A percentile compares a stretch with the other conserved stretches of the same genome.
Conservation (phyloP, 2,329 filamentous ascomycete genomes). For the Neopestalotiopsis sp. region DNA sequence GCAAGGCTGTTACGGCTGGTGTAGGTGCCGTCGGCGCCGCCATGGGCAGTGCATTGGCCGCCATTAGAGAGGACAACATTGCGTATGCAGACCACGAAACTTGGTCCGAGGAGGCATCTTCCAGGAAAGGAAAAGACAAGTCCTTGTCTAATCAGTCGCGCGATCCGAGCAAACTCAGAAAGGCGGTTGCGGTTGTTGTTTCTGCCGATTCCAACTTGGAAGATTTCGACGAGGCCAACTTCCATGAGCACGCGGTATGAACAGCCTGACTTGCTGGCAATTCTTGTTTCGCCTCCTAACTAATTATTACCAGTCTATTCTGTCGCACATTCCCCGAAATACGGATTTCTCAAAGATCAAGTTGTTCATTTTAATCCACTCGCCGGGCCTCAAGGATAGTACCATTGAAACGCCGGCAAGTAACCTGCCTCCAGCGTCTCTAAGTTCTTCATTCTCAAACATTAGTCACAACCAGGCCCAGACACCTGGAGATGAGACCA, state of each 20-base stretch:
- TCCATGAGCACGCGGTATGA: slow-evolving; percentile 83
- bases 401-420: slow-evolving; percentile 54
- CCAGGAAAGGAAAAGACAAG: slow-evolving; percentile 60
- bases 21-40: slow-evolving; percentile 83
- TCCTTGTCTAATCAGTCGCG: slow-evolving; percentile 30
- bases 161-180: slow-evolving; percentile 58
- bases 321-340: slow-evolving; percentile 84
- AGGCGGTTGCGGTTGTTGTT: slow-evolving; percentile 86
- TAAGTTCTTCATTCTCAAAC: slow-evolving; percentile 85
- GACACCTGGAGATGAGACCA: slow-evolving; percentile 68
- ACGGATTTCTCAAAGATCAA: slow-evolving; percentile 75
- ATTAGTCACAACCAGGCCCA: slow-evolving; percentile 77
- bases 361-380: slow-evolving; percentile 89
- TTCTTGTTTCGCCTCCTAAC: not conserved
- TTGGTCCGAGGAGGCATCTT: slow-evolving; percentile 89
- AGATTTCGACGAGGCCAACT: slow-evolving; percentile 61
- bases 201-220: slow-evolving; percentile 74
- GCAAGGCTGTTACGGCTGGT: slow-evolving; percentile 79
- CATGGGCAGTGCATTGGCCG: slow-evolving; percentile 80
- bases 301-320: slow-evolving; percentile 66
- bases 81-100: slow-evolving; percentile 85
- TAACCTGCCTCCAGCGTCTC: slow-evolving; percentile 66
- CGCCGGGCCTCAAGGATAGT: slow-evolving; percentile 76
- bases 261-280: not conserved
- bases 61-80: slow-evolving; percentile 80